These are phyloP conservation scores for Tetrapyrgos nigripes DNA, from an alignment of 1,284 basidiomycete genomes.

Conservation along the genomic window DNA sequence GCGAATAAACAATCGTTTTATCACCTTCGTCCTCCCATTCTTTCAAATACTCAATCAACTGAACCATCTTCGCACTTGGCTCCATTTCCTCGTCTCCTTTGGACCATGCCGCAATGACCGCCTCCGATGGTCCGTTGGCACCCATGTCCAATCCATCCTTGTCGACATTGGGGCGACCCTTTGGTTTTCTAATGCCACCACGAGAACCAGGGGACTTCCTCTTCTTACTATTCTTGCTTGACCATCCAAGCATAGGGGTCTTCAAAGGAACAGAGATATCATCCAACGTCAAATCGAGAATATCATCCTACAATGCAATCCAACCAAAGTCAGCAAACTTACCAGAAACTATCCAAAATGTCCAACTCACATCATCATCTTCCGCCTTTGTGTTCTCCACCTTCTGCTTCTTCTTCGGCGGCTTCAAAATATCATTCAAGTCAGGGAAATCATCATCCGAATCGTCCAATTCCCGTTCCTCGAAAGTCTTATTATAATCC, in stretches of 20 bases:
- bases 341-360: neutral
- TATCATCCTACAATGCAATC: conserved; percentile 22
- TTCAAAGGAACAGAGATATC: conserved; percentile 26
- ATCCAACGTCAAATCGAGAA: conserved; percentile 32
- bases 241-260: conserved; percentile 16
- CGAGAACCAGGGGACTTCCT: conserved; percentile 19
- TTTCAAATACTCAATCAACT: conserved; percentile 56
- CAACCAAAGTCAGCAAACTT: neutral
- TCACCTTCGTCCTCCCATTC: conserved; percentile 68
- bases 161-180: neutral
- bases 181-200: conserved; percentile 3
- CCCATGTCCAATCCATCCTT: conserved; percentile 21
- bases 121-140: conserved; percentile 42
- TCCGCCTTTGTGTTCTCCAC: conserved; percentile 24
- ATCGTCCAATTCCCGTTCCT: conserved; percentile 36
- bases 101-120: conserved; percentile 55
- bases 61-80: conserved; percentile 73
- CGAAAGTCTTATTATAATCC: conserved; percentile 27
- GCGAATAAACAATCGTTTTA: conserved; percentile 74
- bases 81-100: conserved; percentile 64
- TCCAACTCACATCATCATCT: conserved; percentile 15
- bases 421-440: conserved; percentile 36
- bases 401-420: conserved; percentile 30
- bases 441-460: conserved; percentile 61
- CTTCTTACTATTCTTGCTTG: conserved; percentile 29